Evolutionary conservation across 768 basidiomycete genomes (phyloP).

Genomic region (Termitomyces sp.): DNA sequence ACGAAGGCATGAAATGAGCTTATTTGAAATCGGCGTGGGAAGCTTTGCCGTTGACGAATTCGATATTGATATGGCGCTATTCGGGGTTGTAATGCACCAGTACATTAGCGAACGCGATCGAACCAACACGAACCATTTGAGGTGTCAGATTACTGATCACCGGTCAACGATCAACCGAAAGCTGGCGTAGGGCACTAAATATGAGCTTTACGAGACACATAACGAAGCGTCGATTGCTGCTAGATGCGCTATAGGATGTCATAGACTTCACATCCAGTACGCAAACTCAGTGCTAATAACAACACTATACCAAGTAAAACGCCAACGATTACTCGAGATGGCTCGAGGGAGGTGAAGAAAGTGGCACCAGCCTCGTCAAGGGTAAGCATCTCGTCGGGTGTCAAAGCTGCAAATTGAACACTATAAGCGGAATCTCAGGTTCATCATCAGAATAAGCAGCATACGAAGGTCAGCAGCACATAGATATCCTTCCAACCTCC

Average conservation of each 20-base stretch:
- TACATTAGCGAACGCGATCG: not conserved
- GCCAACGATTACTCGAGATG: not conserved
- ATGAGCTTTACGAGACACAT: not conserved
- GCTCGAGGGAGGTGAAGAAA: not conserved
- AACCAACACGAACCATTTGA: not conserved
- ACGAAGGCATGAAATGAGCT: not conserved
- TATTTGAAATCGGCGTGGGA: not conserved
- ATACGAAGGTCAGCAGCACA: conserved; percentile 37
- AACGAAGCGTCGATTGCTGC: not conserved
- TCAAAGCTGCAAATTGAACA: conserved; percentile 32
- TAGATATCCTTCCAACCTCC: conserved; percentile 63
- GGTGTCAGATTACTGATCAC: not conserved
- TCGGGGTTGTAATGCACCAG: not conserved
- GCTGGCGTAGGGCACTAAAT: not conserved
- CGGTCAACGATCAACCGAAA: not conserved
- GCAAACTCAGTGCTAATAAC: not conserved
- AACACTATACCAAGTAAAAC: not conserved
- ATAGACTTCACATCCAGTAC: not conserved
- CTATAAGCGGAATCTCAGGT: not conserved
- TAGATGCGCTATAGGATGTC: not conserved
- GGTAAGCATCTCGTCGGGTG: conserved; percentile 41
- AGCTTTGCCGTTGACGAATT: no score
- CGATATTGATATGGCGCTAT: not conserved
- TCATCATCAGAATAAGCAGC: not conserved
- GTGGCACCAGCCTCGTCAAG: conserved; percentile 53